Base-by-base conservation (phyloP, 306 rosid genomes). In the Malus orientalis region DNA sequence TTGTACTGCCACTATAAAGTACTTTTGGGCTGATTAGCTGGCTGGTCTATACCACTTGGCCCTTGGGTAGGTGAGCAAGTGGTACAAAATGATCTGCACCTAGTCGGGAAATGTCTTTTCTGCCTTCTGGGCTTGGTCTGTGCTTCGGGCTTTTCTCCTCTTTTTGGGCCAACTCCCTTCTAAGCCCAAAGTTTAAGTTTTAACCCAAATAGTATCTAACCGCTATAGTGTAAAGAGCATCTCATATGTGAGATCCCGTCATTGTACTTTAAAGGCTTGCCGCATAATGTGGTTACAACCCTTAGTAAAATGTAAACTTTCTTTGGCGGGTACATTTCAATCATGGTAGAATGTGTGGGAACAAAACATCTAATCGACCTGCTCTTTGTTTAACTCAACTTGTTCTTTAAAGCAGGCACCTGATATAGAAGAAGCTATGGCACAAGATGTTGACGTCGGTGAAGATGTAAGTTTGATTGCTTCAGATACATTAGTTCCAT, bases 401-500 rank as follows among this genome's bases (percentile, higher is more conserved):
- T 54, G 79, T 72, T 53, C 38, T 68, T 59, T 54, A 76, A 87
- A 78, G 79, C 90, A 91, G 97, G 67, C 90, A 40, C 58, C 97
- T 22, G 96, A 91, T 74, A 69, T 91, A n/a, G 99, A 96, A 74
- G 98, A 92, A 51, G 97, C 98, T 54, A 90, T 96, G 99, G 83
- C 91, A 54, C 91, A 80, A 87, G 99, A 96, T 54, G 89, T 96
- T 57, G 99, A 96, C 84, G 91, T 92, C 57, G 98, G 99, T 29
- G 99, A 92, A 86, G 97, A 95, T 47, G 99, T 91, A 78, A 89
- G 97, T 63, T 79, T 85, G 27, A 19, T 38, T 75, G 71, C 55
- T 69, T 80, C 59, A 70, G 67, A 44, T 81, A 33, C 55, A 13
- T 19, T 15, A 11, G 33, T 53, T 55, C 18, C 40, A 60, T 72